These are phyloP conservation scores for Tuber magnatum DNA, from an alignment of 495 filamentous ascomycete genomes.

Conservation along the genomic window DNA sequence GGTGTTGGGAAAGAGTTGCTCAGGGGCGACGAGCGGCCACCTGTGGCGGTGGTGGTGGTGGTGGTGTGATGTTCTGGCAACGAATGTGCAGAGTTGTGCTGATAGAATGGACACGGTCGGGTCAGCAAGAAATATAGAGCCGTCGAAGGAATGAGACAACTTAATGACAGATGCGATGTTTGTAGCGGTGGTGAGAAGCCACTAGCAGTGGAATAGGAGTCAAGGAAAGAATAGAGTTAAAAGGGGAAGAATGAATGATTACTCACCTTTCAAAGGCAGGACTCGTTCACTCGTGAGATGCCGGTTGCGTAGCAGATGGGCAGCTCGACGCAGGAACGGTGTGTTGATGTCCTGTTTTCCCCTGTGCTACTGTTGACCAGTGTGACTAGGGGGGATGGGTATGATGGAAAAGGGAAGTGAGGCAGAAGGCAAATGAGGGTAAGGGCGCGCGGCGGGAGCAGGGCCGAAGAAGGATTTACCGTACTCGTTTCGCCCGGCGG, in stretches of 20 bases:
- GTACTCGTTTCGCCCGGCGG: neutral
- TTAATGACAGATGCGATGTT: neutral
- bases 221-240: slow-evolving; percentile 32
- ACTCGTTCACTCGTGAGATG: slow-evolving; percentile 38
- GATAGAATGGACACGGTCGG: slow-evolving; percentile 17
- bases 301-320: slow-evolving; percentile 22
- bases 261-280: slow-evolving; percentile 25
- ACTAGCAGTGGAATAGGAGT: slow-evolving; percentile 12
- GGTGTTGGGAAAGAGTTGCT: neutral
- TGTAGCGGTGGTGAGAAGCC: slow-evolving; percentile 2
- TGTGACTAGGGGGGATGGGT: slow-evolving; percentile 10
- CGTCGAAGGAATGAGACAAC: slow-evolving; percentile 7
- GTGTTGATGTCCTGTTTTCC: slow-evolving; percentile 19
- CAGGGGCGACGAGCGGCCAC: slow-evolving; percentile 14
- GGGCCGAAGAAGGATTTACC: neutral
- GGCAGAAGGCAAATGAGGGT: slow-evolving; percentile 11
- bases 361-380: slow-evolving; percentile 19
- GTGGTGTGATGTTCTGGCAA: slow-evolving; percentile 22
- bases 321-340: slow-evolving; percentile 29
- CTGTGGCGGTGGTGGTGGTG: slow-evolving; percentile 20
- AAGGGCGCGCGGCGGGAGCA: neutral
- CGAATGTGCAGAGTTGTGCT: slow-evolving; percentile 25
- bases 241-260: slow-evolving; percentile 29
- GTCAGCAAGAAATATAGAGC: slow-evolving; percentile 10
- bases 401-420: slow-evolving; percentile 17